phyloP scores from a whole-genome alignment of 73 alveolate genomes.

The Tetrahymena thermophila region DNA sequence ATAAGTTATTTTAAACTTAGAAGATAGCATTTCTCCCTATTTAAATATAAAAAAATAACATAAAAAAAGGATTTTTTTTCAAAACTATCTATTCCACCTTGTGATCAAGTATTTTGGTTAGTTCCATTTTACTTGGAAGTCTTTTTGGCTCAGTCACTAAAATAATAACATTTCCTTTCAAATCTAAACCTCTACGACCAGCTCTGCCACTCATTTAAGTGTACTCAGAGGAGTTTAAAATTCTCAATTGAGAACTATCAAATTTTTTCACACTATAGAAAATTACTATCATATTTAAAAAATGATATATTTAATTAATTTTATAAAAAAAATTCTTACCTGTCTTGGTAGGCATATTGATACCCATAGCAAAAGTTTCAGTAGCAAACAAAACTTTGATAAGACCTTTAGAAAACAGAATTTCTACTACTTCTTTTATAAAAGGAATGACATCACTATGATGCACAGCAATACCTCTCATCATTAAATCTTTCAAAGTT shows the following conservation, averaged over 20 bases:
- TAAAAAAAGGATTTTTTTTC: neutral
- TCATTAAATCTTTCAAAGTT: constrained; percentile 60
- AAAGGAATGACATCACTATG: constrained; percentile 96
- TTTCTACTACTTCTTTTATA: constrained; percentile 91
- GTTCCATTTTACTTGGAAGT: constrained; percentile 35
- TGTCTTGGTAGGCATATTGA: constrained; percentile 99
- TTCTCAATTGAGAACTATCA: constrained; percentile 64
- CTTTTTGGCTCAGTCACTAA: constrained; percentile 44
- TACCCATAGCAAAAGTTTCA: constrained; percentile 98
- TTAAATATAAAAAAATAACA: neutral
- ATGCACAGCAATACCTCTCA: constrained; percentile 90
- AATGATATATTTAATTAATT: neutral
- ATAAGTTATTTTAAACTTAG: constrained; percentile 66
- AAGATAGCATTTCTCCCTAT: constrained; percentile 45
- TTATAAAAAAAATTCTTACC: neutral
- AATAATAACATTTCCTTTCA: constrained; percentile 76
- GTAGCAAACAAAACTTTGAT: constrained; percentile 96
- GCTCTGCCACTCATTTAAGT: constrained; percentile 99
- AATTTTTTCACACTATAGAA: constrained; percentile 80
- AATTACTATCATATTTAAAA: constrained; percentile 59
- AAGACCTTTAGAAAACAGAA: constrained; percentile 86
- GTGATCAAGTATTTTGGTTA: constrained; percentile 44
- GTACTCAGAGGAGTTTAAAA: constrained; percentile 83
- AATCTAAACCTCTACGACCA: constrained; percentile 98
- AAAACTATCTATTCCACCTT: neutral